These are phyloP conservation scores for Phlyctochytrium arcticum DNA, from an alignment of 192 early-diverging fungal genomes.

Conservation along the genomic window DNA sequence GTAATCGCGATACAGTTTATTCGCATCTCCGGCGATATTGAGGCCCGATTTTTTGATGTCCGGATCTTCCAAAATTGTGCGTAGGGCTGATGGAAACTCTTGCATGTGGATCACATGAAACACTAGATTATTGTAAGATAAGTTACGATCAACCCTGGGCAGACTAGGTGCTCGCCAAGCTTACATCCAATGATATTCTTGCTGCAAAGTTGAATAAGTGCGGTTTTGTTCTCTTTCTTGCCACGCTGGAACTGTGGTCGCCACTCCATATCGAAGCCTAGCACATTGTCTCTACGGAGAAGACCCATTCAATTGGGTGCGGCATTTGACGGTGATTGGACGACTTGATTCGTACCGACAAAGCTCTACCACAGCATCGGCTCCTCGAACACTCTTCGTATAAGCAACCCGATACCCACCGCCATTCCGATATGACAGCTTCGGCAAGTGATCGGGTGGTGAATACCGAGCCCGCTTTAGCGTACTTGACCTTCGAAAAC, in stretches of 20 bases:
- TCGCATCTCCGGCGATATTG: slow-evolving; percentile 20
- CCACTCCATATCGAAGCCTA: slow-evolving; percentile 26
- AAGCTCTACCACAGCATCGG: too few species aligned
- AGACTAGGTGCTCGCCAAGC: background rate
- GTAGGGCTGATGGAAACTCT: slow-evolving; percentile 2
- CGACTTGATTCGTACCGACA: too few species aligned
- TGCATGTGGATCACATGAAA: background rate
- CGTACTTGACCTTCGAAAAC: too few species aligned
- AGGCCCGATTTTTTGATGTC: slow-evolving; percentile 4
- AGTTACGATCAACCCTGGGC: background rate
- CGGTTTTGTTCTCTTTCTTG: background rate
- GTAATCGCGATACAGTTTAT: slow-evolving; percentile 17
- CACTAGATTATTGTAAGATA: background rate
- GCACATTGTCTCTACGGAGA: background rate
- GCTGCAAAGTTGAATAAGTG: slow-evolving; percentile 23
- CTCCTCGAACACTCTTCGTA: too few species aligned
- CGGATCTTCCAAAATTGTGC: slow-evolving; percentile 6
- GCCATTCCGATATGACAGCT: too few species aligned
- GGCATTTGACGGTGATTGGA: too few species aligned
- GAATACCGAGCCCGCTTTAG: too few species aligned
- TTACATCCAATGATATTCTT: slow-evolving; percentile 6
- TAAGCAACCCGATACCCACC: too few species aligned
- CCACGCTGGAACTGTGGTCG: background rate
- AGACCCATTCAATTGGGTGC: too few species aligned
- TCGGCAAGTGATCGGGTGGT: too few species aligned